These are phyloP conservation scores for Tirmania nivea DNA, from an alignment of 495 filamentous ascomycete genomes.

Conservation along the genomic window DNA sequence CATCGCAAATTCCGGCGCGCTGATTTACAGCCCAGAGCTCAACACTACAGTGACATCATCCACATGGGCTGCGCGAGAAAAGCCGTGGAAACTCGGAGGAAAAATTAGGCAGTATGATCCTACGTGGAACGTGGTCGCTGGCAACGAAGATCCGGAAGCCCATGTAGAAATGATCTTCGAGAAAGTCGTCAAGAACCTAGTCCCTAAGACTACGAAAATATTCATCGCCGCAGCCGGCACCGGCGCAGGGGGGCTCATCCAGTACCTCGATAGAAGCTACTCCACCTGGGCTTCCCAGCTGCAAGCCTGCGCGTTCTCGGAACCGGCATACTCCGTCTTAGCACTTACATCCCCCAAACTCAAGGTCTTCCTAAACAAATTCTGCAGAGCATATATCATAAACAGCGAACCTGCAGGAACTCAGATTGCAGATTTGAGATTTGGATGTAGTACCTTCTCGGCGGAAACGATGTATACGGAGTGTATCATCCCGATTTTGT, in stretches of 20 bases:
- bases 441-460: conserved; percentile 15
- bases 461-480: conserved; percentile 2
- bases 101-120: conserved; percentile 30
- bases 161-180: conserved; percentile 47
- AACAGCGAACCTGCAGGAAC: conserved; percentile 6
- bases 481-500: not conserved
- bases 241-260: conserved; percentile 8
- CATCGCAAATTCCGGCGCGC: conserved; percentile 49
- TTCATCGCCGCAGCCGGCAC: conserved; percentile 34
- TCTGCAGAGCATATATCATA: conserved; percentile 7
- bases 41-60: conserved; percentile 31
- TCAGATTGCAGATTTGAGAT: conserved; percentile 10
- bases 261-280: conserved; percentile 11
- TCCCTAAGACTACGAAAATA: conserved; percentile 26
- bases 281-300: conserved; percentile 8
- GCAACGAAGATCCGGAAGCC: conserved; percentile 27
- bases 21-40: conserved; percentile 41
- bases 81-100: conserved; percentile 26
- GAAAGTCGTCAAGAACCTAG: conserved; percentile 26
- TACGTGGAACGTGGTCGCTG: conserved; percentile 33
- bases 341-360: conserved; percentile 7
- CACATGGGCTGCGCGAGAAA: conserved; percentile 25
- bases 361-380: conserved; percentile 8
- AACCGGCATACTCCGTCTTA: conserved; percentile 10
- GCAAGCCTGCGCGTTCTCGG: conserved; percentile 11